These are phyloP conservation scores for Heteromeles arbutifolia DNA, from an alignment of 306 rosid species.

Conservation along the genomic window DNA sequence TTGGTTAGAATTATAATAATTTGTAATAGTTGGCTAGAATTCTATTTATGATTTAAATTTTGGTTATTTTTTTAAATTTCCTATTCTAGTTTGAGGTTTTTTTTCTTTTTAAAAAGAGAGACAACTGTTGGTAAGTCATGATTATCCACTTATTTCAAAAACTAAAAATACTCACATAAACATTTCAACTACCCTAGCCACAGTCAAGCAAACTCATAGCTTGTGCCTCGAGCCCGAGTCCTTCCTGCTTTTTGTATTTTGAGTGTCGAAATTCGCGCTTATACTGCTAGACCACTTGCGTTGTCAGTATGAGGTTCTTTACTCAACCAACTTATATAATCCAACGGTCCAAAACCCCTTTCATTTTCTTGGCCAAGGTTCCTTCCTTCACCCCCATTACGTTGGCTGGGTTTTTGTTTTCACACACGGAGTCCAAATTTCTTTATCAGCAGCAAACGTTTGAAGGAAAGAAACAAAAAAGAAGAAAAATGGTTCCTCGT, in stretches of 20 bases:
- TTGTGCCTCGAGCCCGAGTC: too few relatives aligned
- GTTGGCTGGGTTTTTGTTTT: too few relatives aligned
- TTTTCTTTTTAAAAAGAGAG: too few relatives aligned
- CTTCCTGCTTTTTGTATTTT: too few relatives aligned
- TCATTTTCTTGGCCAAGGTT: not conserved
- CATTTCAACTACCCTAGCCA: fast-evolving
- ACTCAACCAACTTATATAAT: too few relatives aligned
- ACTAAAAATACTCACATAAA: fast-evolving
- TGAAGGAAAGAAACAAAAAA: not conserved
- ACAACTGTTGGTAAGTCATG: fast-evolving
- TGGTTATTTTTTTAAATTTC: too few relatives aligned
- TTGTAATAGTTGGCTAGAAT: too few relatives aligned
- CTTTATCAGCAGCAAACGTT: not conserved
- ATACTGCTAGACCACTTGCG: too few relatives aligned
- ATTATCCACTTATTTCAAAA: fast-evolving
- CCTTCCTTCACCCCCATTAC: not conserved
- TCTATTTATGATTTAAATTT: too few relatives aligned
- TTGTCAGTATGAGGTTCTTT: not conserved
- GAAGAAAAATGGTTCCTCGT: conserved; percentile 30
- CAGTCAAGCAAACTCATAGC: fast-evolving
- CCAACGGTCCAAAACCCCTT: not conserved
- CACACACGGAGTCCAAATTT: not conserved
- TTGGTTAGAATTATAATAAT: too few relatives aligned
- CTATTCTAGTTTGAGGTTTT: too few relatives aligned
- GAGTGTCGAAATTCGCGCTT: too few relatives aligned